Evolutionary conservation across 164 flowering plant genomes (phyloP).

Genomic region (Brasenia schreberi): DNA sequence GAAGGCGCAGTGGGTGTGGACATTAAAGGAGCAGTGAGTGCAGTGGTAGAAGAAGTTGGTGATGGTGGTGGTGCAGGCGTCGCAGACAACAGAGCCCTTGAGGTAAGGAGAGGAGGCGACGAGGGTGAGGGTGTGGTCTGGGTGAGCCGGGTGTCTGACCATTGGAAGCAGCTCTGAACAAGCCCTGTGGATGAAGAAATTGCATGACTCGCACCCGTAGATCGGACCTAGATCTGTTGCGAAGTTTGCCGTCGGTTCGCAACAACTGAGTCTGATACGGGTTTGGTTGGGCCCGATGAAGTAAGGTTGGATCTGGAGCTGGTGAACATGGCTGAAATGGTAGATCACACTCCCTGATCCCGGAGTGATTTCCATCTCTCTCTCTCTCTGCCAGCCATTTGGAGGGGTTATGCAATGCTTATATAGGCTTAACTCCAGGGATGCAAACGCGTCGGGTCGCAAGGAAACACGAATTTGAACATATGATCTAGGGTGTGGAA

Average conservation of each 20-base stretch:
- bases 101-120: slow-evolving; percentile 22
- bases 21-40: slow-evolving; percentile 15
- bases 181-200: slow-evolving; percentile 12
- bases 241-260: not conserved
- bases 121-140: slow-evolving; percentile 18
- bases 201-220: slow-evolving; percentile 12
- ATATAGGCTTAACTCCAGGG: too few species aligned
- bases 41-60: slow-evolving; percentile 34
- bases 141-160: slow-evolving; percentile 20
- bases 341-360: not conserved
- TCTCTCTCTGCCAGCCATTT: too few species aligned
- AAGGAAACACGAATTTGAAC: too few species aligned
- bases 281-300: not conserved
- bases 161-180: slow-evolving; percentile 12
- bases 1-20: slow-evolving; percentile 23
- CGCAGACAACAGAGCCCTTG: slow-evolving; percentile 24
- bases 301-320: not conserved
- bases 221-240: not conserved
- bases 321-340: slow-evolving; percentile 3
- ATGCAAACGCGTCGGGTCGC: too few species aligned
- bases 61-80: slow-evolving; percentile 27
- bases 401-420: too few species aligned
- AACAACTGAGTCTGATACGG: not conserved
- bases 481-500: too few species aligned
- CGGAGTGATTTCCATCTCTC: not conserved